phyloP scores from a whole-genome alignment of 1,139 yeast species.

The Protomyces inouyei region DNA sequence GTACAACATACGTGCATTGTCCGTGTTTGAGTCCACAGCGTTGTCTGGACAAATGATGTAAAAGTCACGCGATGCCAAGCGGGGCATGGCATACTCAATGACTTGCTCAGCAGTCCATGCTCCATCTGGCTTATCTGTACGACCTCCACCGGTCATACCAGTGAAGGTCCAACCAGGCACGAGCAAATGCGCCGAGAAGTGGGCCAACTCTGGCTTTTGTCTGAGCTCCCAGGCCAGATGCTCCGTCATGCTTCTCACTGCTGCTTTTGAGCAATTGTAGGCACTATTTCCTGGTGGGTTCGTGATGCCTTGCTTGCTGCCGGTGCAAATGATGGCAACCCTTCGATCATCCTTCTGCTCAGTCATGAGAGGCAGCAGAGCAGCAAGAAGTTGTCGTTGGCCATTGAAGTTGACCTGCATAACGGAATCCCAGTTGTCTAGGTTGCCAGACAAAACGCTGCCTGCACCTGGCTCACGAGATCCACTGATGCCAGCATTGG shows the following conservation, averaged over 20 bases:
- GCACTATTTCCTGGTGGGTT: conserved; percentile 39
- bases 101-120: conserved; percentile 38
- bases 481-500: conserved; percentile 36
- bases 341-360: conserved; percentile 29
- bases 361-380: conserved; percentile 33
- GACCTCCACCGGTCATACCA: conserved; percentile 33
- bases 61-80: conserved; percentile 33
- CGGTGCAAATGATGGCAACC: conserved; percentile 35
- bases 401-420: conserved; percentile 36
- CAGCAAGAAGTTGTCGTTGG: conserved; percentile 35
- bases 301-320: conserved; percentile 38
- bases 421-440: conserved; percentile 33
- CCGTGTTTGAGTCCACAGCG: conserved; percentile 34
- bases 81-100: conserved; percentile 34
- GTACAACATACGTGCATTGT: conserved; percentile 36
- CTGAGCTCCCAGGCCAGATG: conserved; percentile 35
- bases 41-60: conserved; percentile 38
- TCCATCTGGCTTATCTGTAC: conserved; percentile 35
- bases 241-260: conserved; percentile 36
- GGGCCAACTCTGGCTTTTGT: conserved; percentile 24
- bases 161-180: conserved; percentile 39
- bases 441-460: conserved; percentile 30
- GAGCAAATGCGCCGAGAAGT: conserved; percentile 35
- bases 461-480: conserved; percentile 30
- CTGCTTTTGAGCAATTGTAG: conserved; percentile 38